Evolutionary conservation across 805 yeast species (phyloP).

Genomic region (Hanseniaspora clermontiae): DNA sequence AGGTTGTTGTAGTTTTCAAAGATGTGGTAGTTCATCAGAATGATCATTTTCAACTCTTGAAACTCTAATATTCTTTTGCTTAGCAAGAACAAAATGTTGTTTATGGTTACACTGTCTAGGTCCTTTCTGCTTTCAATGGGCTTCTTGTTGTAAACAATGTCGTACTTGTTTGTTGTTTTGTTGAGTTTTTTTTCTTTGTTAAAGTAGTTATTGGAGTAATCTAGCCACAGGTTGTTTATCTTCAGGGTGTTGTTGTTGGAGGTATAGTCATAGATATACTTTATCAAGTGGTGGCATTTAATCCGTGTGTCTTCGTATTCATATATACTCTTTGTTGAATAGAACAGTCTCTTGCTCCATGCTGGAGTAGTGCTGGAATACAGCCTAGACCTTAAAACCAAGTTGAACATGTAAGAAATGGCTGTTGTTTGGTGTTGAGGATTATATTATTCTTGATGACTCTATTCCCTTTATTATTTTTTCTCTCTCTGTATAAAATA

Average conservation of each 20-base stretch:
- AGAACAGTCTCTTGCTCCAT: not conserved
- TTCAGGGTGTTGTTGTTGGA: constrained; percentile 6
- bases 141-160: not conserved
- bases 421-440: no score
- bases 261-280: constrained; percentile 8
- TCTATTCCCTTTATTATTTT: no score
- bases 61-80: constrained; percentile 9
- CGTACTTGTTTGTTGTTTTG: not conserved
- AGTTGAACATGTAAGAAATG: not conserved
- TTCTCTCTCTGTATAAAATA: no score
- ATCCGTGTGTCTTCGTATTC: constrained; percentile 9
- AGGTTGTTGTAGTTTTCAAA: constrained; percentile 11
- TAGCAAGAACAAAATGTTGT: not conserved
- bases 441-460: no score
- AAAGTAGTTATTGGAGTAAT: constrained; percentile 7
- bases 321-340: not conserved
- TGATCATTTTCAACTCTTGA: constrained; percentile 8
- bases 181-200: not conserved
- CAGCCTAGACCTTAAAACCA: not conserved
- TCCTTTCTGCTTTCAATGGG: not conserved
- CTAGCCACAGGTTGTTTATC: constrained; percentile 7
- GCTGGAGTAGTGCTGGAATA: not conserved
- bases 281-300: constrained; percentile 7
- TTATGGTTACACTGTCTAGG: constrained; percentile 1
- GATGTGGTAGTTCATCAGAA: constrained; percentile 4